Evolutionary conservation across 2,329 filamentous ascomycete genomes (phyloP).

Genomic region (Fusarium albidum): DNA sequence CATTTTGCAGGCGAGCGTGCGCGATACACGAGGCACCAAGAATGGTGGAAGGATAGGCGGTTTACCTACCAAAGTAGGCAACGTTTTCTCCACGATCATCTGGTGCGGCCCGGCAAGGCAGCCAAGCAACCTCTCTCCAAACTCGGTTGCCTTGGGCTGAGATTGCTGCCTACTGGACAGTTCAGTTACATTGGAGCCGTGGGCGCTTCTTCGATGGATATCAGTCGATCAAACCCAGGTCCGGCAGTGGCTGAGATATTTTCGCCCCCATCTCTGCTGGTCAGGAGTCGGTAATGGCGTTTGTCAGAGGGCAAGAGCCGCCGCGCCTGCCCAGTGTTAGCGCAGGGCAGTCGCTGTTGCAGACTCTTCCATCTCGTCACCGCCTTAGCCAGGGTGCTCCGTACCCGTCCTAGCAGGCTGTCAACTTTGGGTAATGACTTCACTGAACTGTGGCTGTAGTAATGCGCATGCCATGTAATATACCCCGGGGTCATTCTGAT

Average conservation of each 20-base stretch:
- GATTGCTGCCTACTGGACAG: not conserved
- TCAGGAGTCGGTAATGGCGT: slow-evolving; percentile 14
- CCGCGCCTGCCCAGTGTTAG: not conserved
- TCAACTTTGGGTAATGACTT: slow-evolving; percentile 10
- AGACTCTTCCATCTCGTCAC: no score
- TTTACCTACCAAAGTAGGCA: slow-evolving; percentile 19
- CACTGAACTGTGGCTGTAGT: slow-evolving; percentile 18
- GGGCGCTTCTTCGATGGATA: not conserved
- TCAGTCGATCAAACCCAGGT: no score
- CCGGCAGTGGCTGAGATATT: no score
- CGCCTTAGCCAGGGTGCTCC: no score
- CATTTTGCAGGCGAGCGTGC: slow-evolving; percentile 2
- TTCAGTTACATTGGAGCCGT: not conserved
- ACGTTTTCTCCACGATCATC: slow-evolving; percentile 15
- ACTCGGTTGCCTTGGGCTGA: slow-evolving; percentile 3
- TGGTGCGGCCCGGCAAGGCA: slow-evolving; percentile 11
- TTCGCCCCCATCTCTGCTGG: no score
- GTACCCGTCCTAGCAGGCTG: not conserved
- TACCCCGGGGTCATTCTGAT: slow-evolving; percentile 20
- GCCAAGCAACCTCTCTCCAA: slow-evolving; percentile 15
- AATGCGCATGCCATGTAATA: slow-evolving; percentile 30
- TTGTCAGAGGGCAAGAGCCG: slow-evolving; percentile 8
- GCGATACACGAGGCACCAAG: slow-evolving; percentile 21
- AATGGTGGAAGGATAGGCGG: slow-evolving; percentile 15
- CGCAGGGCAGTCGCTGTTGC: no score